Base-by-base conservation (phyloP, 2,329 filamentous ascomycete genomes). In the Huntiella moniliformis region DNA sequence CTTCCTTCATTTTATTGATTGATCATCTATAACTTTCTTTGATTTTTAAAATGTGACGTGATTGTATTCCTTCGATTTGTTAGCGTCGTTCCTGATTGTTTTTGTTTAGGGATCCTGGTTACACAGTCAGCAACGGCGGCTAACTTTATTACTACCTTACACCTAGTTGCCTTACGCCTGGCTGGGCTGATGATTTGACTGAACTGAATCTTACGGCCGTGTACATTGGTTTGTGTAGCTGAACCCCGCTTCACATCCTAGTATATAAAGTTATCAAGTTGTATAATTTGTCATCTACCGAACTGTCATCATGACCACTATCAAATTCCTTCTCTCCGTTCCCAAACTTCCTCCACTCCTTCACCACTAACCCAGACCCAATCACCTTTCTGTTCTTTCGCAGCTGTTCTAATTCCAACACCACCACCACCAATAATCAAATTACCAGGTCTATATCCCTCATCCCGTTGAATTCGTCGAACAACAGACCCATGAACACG, bases 381-480 rank as follows among this genome's bases (percentile, higher is more conserved):
- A 39, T 16, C 37, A 4, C 15, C 37, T 12, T 16, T 16, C 22
- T 39, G 15, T 16, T 39, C 22, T 16, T 16, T 16, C 16, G 10
- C 68, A n/a, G 82, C 82, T 6, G 54, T 62, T 18, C 73, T 67
- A 1, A 75, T 65, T 1, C 82, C 83, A 28, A 82, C 65, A 0
- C 83, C 83, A 12, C 83, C 83, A 1, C 83, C 83, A 0, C 83
- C 83, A 2, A 87, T 61, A 50, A 91, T 85, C 45, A 91, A 58
- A 51, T 91, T 91, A 0, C 83, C 83, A 0, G 83, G 83, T 0
- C 83, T 68, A 54, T 88, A 91, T 0, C 54, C 63, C 1, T 66
- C 56, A 50, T 86, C 71, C 5, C 63, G 59, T 40, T 74, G 59
- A 75, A 91, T 79, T 5, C 83, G 70, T 13, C 73, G 72, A 48